phyloP scores from a whole-genome alignment of 441 rosid genomes.

The Jatropha multifida region DNA sequence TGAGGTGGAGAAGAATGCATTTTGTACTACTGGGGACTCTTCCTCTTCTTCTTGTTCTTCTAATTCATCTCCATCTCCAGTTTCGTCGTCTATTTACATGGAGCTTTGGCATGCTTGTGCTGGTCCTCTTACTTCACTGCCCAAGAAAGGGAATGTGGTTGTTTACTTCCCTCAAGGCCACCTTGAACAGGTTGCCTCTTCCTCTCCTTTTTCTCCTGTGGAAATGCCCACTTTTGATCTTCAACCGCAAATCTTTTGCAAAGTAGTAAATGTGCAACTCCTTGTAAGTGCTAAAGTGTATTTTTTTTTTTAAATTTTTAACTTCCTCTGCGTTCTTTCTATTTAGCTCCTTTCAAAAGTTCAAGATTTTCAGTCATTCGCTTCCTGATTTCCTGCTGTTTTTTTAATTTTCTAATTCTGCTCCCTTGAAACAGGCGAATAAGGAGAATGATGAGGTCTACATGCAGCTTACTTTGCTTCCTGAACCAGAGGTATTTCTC shows the following conservation, averaged over 20 bases:
- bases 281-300: constrained; percentile 51
- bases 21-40: constrained; percentile 51
- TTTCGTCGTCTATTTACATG: constrained; percentile 61
- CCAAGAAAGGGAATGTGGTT: constrained; percentile 78
- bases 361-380: background rate
- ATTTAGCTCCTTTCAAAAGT: background rate
- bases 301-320: background rate
- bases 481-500: constrained; percentile 73
- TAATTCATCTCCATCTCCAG: constrained; percentile 48
- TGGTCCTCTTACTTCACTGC: constrained; percentile 83
- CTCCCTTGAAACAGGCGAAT: constrained; percentile 56
- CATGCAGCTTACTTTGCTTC: constrained; percentile 75
- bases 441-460: constrained; percentile 96
- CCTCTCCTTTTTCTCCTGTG: constrained; percentile 49
- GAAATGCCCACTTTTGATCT: constrained; percentile 63
- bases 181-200: constrained; percentile 59
- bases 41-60: constrained; percentile 66
- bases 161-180: constrained; percentile 91
- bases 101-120: constrained; percentile 98
- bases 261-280: constrained; percentile 65
- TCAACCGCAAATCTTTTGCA: constrained; percentile 68
- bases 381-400: constrained; percentile 8
- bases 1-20: constrained; percentile 49
- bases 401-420: constrained; percentile 11
- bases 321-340: background rate